phyloP scores from a whole-genome alignment of 2,329 filamentous ascomycete species.

The Penicillium sp. region DNA sequence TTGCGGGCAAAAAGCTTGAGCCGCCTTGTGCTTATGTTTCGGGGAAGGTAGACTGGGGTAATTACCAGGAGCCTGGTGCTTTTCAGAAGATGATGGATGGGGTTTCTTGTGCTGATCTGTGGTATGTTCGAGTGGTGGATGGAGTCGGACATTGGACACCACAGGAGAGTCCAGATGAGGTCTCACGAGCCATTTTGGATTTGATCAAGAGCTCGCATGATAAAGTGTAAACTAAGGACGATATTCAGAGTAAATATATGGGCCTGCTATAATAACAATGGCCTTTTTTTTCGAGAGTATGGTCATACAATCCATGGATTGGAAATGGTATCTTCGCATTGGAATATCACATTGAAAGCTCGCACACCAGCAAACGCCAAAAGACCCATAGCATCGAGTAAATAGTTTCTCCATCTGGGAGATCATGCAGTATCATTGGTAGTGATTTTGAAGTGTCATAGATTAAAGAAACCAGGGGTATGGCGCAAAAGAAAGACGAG shows the following conservation, averaged over 20 bases:
- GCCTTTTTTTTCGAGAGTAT: neutral
- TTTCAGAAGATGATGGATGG: slow-evolving; percentile 56
- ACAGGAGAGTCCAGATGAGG: slow-evolving; percentile 63
- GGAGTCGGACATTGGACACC: slow-evolving; percentile 71
- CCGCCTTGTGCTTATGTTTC: slow-evolving; percentile 65
- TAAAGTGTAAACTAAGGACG: neutral
- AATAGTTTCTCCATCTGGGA: neutral
- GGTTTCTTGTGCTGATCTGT: slow-evolving; percentile 57
- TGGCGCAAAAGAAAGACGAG: slow-evolving; percentile 15
- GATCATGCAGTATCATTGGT: slow-evolving; percentile 4
- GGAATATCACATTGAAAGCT: neutral
- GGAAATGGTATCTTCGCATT: neutral
- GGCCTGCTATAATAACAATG: neutral
- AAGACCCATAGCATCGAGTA: neutral
- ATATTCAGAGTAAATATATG: neutral
- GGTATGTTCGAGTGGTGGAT: slow-evolving; percentile 56
- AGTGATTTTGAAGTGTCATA: slow-evolving; percentile 14
- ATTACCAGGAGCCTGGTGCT: slow-evolving; percentile 66
- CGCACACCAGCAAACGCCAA: slow-evolving; percentile 5
- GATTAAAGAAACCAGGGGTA: slow-evolving; percentile 22
- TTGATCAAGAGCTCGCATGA: neutral
- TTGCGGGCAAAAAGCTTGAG: slow-evolving; percentile 62
- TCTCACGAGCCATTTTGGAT: slow-evolving; percentile 34
- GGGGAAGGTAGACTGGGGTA: slow-evolving; percentile 67
- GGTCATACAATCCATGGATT: neutral